Base-by-base conservation (phyloP, 441 rosid species). In the Adansonia madagascariensis region DNA sequence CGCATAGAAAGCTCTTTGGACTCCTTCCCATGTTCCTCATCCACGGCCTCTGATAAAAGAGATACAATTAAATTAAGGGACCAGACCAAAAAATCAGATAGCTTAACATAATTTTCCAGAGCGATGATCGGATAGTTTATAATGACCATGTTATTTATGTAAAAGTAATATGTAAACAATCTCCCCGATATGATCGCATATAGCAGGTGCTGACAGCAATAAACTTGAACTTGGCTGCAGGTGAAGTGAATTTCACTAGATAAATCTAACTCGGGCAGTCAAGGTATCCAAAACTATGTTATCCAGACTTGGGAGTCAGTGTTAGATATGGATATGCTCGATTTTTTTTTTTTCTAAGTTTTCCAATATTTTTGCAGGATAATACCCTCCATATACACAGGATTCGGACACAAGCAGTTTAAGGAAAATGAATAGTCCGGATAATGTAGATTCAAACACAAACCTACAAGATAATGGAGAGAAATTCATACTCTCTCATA, bases 1-100 rank as follows among this genome's bases (percentile, higher is more conserved):
- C 83, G 55, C 14, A 31, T 65, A 43, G 91, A 84, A 67, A 89
- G 87, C 79, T 88, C 94, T 81, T 88, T 87, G 1, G 94, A 81
- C 47, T 85, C 87, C 75, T 78, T 60, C 62, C 72, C 77, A 10
- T 39, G 84, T 59, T 82, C 91, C 69, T 85, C 86, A 70, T 27
- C 77, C 31, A 22, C 55, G 75, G 35, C 85, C 31, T 79, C 84
- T 74, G 74, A 71, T 60, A 6, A 35, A 71, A 24, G 75, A 31
- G 73, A 73, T 35, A 46, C 6, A 39, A 17, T 31, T 47, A 80
- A 71, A 9, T 39, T 35, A 15, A n/a, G 67, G 41, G 41, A 35
- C 6, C 41, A 35, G 41, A 69, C 20, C 17, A 81, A 35, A 15
- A 39, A 39, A 35, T 15, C 46, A 61, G 43, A 35, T 35, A 7